Evolutionary conservation across 495 filamentous ascomycete genomes (phyloP), one percentile per base, ranked within the genome.

Genomic region (Parathielavia appendiculata): DNA sequence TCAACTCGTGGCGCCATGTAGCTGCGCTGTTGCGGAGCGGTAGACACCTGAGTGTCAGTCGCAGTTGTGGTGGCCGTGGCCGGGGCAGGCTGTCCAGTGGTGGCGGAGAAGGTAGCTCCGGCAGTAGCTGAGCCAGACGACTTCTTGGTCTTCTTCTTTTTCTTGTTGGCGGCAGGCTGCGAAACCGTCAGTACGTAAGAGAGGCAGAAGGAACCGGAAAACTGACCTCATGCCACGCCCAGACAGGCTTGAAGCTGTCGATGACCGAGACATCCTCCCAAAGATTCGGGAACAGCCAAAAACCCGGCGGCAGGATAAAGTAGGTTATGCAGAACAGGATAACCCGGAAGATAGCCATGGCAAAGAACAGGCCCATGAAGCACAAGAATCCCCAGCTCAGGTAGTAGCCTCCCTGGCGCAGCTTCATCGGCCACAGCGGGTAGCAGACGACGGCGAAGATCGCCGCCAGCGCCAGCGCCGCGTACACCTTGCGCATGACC

Each of bases 181-280:
- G 57, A 40, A 66, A 57, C 35, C 36, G 41, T 56, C 40, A 54
- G 45, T 7, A 41, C 13, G 12, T 51, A n/a, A 51, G 49, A 13
- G 51, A 43, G 43, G 46, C 61, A 36, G 54, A 32, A 51, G 26
- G 35, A 43, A 6, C 0, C 17, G 63, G 40, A 53, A 59, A 48
- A 71, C 79, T 64, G 72, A 96, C 93, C 86, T 97, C 91, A 72
- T 97, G 93, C 95, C 95, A 99, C 51, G 89, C 95, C 92, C 95
- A 97, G 36, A 93, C 71, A 26, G 95, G 95, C 74, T 87, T 87
- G 79, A 99, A 99, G 73, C 89, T 95, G 60, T 99, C 95, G 67
- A 97, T 87, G 73, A 99, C 97, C 9, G 92, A 93, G 45, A 99
- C 95, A 69, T 99, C 95, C 73, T 97, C 95, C 74, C 97, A 99